Conservation (phyloP, 2,329 filamentous ascomycete genomes). For the Botrytis tulipae region DNA sequence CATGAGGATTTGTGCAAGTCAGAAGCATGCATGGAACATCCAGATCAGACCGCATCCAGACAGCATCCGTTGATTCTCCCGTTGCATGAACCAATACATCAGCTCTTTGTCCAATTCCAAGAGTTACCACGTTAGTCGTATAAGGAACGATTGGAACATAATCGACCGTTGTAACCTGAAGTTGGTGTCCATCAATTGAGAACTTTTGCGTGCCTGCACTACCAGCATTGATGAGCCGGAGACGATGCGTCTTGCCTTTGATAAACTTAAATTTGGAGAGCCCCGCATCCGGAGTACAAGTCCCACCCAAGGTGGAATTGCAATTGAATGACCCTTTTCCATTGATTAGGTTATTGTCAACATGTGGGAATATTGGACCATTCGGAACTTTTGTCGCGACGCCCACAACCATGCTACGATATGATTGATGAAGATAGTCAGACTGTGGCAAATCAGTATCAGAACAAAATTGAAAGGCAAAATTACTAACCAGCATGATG, state of each 20-base stretch:
- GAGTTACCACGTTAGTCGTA: conserved; percentile 45
- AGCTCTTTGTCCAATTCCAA: conserved; percentile 51
- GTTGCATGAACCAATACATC: conserved; percentile 49
- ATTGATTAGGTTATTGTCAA: conserved; percentile 33
- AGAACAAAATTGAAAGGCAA: neutral
- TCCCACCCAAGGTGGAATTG: neutral
- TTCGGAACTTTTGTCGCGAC: conserved; percentile 4
- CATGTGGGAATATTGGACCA: conserved; percentile 13
- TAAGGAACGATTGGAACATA: conserved; percentile 58
- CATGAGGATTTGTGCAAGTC: conserved; percentile 47
- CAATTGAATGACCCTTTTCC: conserved; percentile 28
- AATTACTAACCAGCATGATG: conserved; percentile 36
- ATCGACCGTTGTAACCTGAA: conserved; percentile 57
- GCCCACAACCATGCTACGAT: conserved; percentile 37
- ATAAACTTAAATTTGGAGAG: conserved; percentile 40
- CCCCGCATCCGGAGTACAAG: conserved; percentile 24
- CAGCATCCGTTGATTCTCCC: conserved; percentile 46
- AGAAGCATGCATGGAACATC: conserved; percentile 45
- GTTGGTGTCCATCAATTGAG: conserved; percentile 53
- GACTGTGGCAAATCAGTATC: conserved; percentile 7
- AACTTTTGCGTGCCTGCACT: conserved; percentile 42
- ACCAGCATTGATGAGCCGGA: conserved; percentile 48
- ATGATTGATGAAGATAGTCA: conserved; percentile 43
- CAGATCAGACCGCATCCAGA: conserved; percentile 59
- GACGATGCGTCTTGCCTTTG: conserved; percentile 44